phyloP scores from a whole-genome alignment of 2,329 filamentous ascomycete genomes.

The Talaromyces sp. region DNA sequence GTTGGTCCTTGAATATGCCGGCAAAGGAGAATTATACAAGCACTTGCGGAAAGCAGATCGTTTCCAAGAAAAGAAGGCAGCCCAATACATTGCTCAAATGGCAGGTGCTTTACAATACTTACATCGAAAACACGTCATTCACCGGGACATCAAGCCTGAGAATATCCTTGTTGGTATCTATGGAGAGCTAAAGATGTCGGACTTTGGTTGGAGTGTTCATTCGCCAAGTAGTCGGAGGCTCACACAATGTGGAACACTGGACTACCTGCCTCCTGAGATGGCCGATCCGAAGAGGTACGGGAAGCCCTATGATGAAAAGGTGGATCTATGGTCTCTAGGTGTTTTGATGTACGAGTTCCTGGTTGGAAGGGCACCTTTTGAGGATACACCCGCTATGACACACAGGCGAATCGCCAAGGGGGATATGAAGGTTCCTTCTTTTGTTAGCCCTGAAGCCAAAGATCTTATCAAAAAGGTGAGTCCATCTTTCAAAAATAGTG shows the following conservation, averaged over 20 bases:
- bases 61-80: conserved; percentile 79
- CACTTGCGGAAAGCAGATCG: conserved; percentile 71
- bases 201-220: conserved; percentile 97
- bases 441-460: conserved; percentile 49
- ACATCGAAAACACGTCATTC: conserved; percentile 94
- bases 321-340: conserved; percentile 91
- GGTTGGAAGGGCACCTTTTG: conserved; percentile 3
- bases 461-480: conserved; percentile 84
- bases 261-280: conserved; percentile 98
- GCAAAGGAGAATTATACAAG: conserved; percentile 82
- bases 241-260: conserved; percentile 95
- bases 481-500: not conserved
- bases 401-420: not conserved
- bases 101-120: conserved; percentile 80
- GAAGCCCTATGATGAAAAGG: conserved; percentile 90
- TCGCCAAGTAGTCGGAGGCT: conserved; percentile 88
- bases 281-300: conserved; percentile 73
- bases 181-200: conserved; percentile 95
- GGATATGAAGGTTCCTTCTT: conserved; percentile 56
- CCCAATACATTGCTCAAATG: conserved; percentile 85
- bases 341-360: conserved; percentile 69
- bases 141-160: conserved; percentile 94
- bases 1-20: conserved; percentile 78
- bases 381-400: conserved; percentile 3
- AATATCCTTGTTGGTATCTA: conserved; percentile 94